Conservation (phyloP, 768 basidiomycete species). For the Collybiopsis luxurians region DNA sequence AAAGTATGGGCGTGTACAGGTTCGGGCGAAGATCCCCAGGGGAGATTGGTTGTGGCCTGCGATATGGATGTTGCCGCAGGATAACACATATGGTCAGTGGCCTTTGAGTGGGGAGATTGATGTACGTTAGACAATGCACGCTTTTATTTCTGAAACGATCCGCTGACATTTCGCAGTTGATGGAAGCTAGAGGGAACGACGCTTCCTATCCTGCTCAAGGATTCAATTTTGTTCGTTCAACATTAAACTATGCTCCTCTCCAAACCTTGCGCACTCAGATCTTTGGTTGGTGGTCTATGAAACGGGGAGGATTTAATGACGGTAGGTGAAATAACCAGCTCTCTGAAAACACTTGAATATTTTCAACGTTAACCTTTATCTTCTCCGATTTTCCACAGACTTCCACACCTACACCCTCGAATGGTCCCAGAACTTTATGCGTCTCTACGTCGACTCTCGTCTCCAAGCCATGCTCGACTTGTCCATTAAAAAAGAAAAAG, state of each 20-base stretch:
- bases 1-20: constrained; percentile 17
- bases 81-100: constrained; percentile 62
- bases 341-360: too few species aligned
- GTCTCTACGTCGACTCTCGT: constrained; percentile 74
- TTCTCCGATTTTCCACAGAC: constrained; percentile 8
- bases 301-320: constrained; percentile 42
- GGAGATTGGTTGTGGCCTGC: constrained; percentile 55
- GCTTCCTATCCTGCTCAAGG: constrained; percentile 55
- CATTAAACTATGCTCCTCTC: constrained; percentile 69
- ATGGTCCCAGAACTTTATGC: constrained; percentile 71
- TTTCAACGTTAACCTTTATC: too few species aligned
- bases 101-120: constrained; percentile 58
- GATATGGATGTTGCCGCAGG: constrained; percentile 70
- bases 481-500: constrained; percentile 44
- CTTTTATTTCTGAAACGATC: constrained; percentile 25
- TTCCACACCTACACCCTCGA: constrained; percentile 80
- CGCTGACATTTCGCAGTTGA: constrained; percentile 39
- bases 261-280: constrained; percentile 43
- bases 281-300: constrained; percentile 62
- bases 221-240: constrained; percentile 53
- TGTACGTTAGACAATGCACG: constrained; percentile 28
- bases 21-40: constrained; percentile 58
- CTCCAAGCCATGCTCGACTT: constrained; percentile 62
- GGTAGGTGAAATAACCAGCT: neutral
- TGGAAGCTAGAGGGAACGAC: constrained; percentile 61